Evolutionary conservation across 2,329 filamentous ascomycete species (phyloP), one percentile per base, ranked within the genome.

Genomic region (Ophiostoma sp.): DNA sequence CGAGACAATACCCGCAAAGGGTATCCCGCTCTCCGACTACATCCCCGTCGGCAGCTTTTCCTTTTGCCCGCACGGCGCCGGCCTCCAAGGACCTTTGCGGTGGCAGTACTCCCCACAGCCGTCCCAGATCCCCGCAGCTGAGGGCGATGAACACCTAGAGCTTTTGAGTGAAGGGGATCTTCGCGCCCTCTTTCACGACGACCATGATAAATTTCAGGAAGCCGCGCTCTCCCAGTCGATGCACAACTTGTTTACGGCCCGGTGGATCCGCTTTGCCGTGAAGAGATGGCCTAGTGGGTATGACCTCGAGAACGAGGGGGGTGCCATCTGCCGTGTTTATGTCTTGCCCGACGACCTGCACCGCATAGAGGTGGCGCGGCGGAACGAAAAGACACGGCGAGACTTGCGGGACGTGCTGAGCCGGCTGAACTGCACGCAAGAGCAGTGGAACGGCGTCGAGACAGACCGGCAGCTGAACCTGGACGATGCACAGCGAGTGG

Each of bases 341-440:
- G 76, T 92, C 3, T 84, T 93, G 1, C 90, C 91, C 1, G 89
- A 92, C 75, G 92, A 95, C 80, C 83, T 89, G 45, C 85, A 86
- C 1, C 85, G 88, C 39, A 79, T 83, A 1, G 79, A 80, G 3
- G 82, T 92, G n/a, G 82, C 87, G 52, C 84, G 89, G 7, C 82
- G 81, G 0, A 82, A 85, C 72, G 77, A 76, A 1, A 79, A 78
- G 19, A 79, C 92, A 6, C 82, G 82, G 36, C 85, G 80, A 69
- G 80, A 83, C 0, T 82, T 91, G 36, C 80, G 82, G 8, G 64
- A 75, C 0, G 79, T 94, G 0, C 78, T 93, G 6, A 76, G 79
- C 1, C 78, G 78, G 1, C 78, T 94, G 0, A 88, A 93, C 76
- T 87, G 86, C 59, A 89, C 89, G 0, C 74, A 78, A 0, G 78